phyloP scores from a whole-genome alignment of 1,284 basidiomycete genomes.

The Irpex lacteus region DNA sequence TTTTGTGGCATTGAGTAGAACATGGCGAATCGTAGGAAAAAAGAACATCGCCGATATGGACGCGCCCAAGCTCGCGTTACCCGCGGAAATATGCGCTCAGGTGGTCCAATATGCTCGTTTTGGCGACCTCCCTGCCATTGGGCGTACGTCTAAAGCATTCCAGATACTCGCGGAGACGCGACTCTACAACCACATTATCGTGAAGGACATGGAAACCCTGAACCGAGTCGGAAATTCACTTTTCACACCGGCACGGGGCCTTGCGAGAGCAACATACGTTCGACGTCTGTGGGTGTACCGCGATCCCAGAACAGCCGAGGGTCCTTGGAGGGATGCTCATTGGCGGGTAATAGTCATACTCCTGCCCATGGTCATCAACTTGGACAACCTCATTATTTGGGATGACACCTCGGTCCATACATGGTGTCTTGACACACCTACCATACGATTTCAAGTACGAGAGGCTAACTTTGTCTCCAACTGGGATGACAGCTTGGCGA shows the following conservation, averaged over 20 bases:
- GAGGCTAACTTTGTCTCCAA: conserved; percentile 23
- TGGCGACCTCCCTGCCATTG: conserved; percentile 24
- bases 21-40: neutral
- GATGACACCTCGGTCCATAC: conserved; percentile 23
- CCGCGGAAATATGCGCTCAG: conserved; percentile 21
- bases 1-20: no score
- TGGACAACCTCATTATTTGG: conserved; percentile 24
- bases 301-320: conserved; percentile 16
- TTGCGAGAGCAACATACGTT: conserved; percentile 25
- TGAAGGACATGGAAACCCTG: conserved; percentile 21
- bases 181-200: conserved; percentile 24
- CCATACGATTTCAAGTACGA: conserved; percentile 26
- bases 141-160: conserved; percentile 23
- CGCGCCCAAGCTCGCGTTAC: conserved; percentile 13
- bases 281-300: conserved; percentile 26
- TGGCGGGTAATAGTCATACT: conserved; percentile 27
- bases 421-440: conserved; percentile 26
- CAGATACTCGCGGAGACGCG: conserved; percentile 26
- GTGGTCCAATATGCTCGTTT: conserved; percentile 21
- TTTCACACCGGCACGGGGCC: conserved; percentile 15
- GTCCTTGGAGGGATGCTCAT: conserved; percentile 20
- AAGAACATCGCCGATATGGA: neutral
- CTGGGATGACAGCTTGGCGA: conserved; percentile 28
- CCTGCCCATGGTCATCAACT: conserved; percentile 22
- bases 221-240: conserved; percentile 23